These are phyloP conservation scores for Gnaphalium uliginosum DNA, from an alignment of 129 eudicot genomes.

Conservation along the genomic window DNA sequence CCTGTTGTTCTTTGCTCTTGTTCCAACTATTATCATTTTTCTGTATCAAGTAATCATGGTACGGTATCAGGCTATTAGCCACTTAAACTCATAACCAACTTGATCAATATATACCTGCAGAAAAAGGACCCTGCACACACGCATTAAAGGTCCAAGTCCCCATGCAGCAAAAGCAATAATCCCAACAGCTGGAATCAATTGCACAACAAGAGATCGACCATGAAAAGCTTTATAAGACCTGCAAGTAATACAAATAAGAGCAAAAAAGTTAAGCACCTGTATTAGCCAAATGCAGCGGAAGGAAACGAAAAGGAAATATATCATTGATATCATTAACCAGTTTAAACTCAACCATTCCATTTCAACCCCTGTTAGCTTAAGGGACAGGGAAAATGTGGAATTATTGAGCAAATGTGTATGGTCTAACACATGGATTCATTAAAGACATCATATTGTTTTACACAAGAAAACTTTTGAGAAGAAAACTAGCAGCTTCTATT, in stretches of 20 bases:
- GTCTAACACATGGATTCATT: background rate
- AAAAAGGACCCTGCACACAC: slow-evolving; percentile 50
- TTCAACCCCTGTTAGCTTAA: background rate
- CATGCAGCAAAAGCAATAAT: slow-evolving; percentile 71
- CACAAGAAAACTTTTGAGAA: background rate
- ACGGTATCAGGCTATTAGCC: slow-evolving; percentile 17
- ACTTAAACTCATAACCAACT: slow-evolving; percentile 19
- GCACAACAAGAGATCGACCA: slow-evolving; percentile 50
- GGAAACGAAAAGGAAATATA: background rate
- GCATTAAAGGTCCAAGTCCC: slow-evolving; percentile 70
- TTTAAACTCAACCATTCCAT: background rate
- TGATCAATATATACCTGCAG: slow-evolving; percentile 46
- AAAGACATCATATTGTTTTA: background rate
- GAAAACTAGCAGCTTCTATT: background rate
- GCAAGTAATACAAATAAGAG: slow-evolving; percentile 17
- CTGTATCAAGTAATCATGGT: slow-evolving; percentile 41
- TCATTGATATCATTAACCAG: background rate
- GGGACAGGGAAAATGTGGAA: slow-evolving; percentile 11
- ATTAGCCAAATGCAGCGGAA: slow-evolving; percentile 6
- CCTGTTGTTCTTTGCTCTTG: slow-evolving; percentile 53
- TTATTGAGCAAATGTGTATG: background rate
- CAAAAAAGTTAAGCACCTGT: slow-evolving; percentile 14
- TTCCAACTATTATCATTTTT: slow-evolving; percentile 60
- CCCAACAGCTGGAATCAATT: slow-evolving; percentile 71
- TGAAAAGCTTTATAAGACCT: slow-evolving; percentile 60